Percentiles rank a stretch among this genome's conserved stretches.
Conservation (phyloP, 192 early-diverging fungal genomes). For the Umbelopsis vinacea region DNA sequence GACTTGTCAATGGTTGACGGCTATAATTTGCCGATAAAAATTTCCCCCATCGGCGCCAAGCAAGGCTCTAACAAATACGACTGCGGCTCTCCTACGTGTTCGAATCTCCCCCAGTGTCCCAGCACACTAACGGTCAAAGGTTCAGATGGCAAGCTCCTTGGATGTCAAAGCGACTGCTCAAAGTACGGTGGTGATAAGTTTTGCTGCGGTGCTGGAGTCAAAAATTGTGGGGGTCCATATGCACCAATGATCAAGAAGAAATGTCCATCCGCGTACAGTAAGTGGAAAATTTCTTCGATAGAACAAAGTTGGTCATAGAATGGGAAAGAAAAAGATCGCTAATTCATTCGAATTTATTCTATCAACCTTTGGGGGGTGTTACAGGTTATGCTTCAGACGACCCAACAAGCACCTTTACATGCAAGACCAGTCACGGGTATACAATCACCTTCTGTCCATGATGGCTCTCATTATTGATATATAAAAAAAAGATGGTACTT, state of each 20-base stretch:
- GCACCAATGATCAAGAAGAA: slow-evolving; percentile 3
- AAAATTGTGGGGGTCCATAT: background rate
- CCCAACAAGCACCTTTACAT: background rate
- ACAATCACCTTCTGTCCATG: background rate
- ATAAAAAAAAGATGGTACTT: too few species aligned
- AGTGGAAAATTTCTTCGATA: background rate
- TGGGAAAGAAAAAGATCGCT: too few species aligned
- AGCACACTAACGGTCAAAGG: slow-evolving; percentile 20
- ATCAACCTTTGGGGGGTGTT: background rate
- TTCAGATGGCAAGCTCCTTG: slow-evolving; percentile 26
- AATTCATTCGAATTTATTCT: too few species aligned
- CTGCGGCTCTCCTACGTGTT: slow-evolving; percentile 30
- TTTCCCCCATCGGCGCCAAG: background rate
- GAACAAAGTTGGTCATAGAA: too few species aligned
- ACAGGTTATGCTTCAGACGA: background rate
- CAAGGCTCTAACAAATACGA: background rate
- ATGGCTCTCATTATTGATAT: background rate
- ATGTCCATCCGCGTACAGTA: background rate
- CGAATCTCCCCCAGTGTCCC: slow-evolving; percentile 22
- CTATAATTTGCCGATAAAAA: slow-evolving; percentile 35
- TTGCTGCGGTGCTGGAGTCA: slow-evolving; percentile 35
- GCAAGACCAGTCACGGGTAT: background rate
- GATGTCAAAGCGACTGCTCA: slow-evolving; percentile 32
- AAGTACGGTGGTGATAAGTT: slow-evolving; percentile 18
- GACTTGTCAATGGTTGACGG: slow-evolving; percentile 40